Evolutionary conservation across 192 early-diverging fungal species (phyloP).

Genomic region (Rhizophagus prolifer): DNA sequence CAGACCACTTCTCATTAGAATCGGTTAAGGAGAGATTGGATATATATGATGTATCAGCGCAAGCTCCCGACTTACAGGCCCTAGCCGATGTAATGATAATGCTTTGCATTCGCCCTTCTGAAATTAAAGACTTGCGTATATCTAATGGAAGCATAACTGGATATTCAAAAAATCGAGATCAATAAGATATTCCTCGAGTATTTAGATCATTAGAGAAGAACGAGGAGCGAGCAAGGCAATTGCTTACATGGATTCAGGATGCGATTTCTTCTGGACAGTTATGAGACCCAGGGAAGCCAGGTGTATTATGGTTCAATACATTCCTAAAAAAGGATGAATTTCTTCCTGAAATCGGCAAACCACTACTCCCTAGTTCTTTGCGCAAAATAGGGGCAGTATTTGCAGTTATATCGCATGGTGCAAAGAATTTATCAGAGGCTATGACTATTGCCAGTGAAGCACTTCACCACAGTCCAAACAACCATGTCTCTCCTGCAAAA

Average conservation of each 20-base stretch:
- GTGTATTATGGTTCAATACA: conserved; percentile 6
- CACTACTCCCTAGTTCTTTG: neutral
- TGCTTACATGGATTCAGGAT: conserved; percentile 14
- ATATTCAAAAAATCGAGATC: conserved; percentile 1
- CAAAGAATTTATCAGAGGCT: conserved; percentile 20
- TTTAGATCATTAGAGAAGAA: conserved; percentile 14
- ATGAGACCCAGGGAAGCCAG: neutral
- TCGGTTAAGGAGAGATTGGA: too few relatives aligned
- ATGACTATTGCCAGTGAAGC: conserved; percentile 3
- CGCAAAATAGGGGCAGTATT: conserved; percentile 20
- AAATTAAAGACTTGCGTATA: conserved; percentile 20
- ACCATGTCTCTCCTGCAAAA: conserved; percentile 2
- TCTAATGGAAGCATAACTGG: conserved; percentile 6
- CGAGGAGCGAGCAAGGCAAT: neutral
- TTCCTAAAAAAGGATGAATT: conserved; percentile 11
- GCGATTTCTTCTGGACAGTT: conserved; percentile 5
- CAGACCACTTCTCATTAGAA: conserved; percentile 12
- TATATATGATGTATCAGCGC: conserved; percentile 17
- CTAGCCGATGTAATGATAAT: conserved; percentile 25
- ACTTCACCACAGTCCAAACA: neutral
- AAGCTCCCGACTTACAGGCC: neutral
- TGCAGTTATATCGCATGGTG: neutral
- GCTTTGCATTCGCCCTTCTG: conserved; percentile 16
- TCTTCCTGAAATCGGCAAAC: neutral
- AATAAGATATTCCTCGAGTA: neutral